Percentiles rank a stretch among this genome's conserved stretches.
Evolutionary conservation across 352 stramenopile genomes (phyloP).

Genomic region (Phytophthora kernoviae): DNA sequence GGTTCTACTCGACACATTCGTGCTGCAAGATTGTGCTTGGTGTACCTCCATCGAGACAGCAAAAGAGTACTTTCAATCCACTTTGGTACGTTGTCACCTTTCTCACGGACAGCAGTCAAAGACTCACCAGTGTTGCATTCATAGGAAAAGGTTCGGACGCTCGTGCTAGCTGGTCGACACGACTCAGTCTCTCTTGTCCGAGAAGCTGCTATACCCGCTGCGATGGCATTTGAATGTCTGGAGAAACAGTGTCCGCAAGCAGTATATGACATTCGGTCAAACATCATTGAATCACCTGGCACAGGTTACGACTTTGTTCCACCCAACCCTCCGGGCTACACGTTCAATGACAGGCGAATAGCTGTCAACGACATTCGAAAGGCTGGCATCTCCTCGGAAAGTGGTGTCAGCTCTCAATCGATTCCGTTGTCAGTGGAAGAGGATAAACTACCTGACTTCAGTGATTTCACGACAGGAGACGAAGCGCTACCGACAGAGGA

Average conservation of each 20-base stretch:
- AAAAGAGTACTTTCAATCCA: slow-evolving; percentile 34
- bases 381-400: neutral
- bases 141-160: slow-evolving; percentile 41
- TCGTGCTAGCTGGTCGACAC: slow-evolving; percentile 53
- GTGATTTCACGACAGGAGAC: slow-evolving; percentile 8
- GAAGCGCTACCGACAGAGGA: slow-evolving; percentile 19
- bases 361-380: slow-evolving; percentile 1
- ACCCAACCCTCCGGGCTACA: slow-evolving; percentile 18
- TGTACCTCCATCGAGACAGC: slow-evolving; percentile 10
- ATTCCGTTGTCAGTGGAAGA: slow-evolving; percentile 7
- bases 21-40: slow-evolving; percentile 27
- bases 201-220: slow-evolving; percentile 48
- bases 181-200: slow-evolving; percentile 61
- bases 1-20: slow-evolving; percentile 52
- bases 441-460: slow-evolving; percentile 9
- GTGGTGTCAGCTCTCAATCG: neutral
- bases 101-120: neutral
- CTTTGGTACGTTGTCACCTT: slow-evolving; percentile 32
- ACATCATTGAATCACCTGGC: neutral
- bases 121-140: slow-evolving; percentile 8
- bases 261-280: neutral
- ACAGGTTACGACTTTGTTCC: slow-evolving; percentile 24
- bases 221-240: slow-evolving; percentile 44
- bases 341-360: slow-evolving; percentile 12
- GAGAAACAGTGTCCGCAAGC: slow-evolving; percentile 37